Percentiles rank a stretch among this genome's conserved stretches.
Evolutionary conservation across 495 filamentous ascomycete genomes (phyloP).

Genomic region (Hyaloscypha bicolor): DNA sequence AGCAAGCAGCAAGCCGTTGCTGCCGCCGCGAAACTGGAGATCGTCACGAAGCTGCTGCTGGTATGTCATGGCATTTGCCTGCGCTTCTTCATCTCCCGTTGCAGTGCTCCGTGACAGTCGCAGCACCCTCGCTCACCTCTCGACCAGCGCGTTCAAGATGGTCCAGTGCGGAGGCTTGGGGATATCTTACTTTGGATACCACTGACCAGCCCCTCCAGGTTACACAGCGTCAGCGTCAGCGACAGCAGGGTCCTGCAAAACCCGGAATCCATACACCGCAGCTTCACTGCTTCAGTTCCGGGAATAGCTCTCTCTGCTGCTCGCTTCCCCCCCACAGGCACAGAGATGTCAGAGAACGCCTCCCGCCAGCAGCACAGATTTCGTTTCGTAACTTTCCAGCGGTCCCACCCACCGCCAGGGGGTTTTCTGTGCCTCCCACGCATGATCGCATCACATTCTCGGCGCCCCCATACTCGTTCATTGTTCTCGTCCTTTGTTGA

Average conservation of each 20-base stretch:
- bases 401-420: not conserved
- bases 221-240: slow-evolving; percentile 17
- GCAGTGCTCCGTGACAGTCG: not conserved
- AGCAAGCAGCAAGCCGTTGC: slow-evolving; percentile 3
- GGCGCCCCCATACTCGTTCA: slow-evolving; percentile 2
- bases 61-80: not conserved
- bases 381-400: slow-evolving; percentile 15
- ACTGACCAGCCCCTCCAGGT: slow-evolving; percentile 8
- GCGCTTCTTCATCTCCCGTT: not conserved
- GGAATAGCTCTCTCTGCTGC: slow-evolving; percentile 15
- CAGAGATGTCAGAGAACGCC: slow-evolving; percentile 14
- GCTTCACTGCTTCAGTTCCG: slow-evolving; percentile 5
- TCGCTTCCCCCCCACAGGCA: slow-evolving; percentile 12
- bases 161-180: slow-evolving; percentile 9
- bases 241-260: slow-evolving; percentile 15
- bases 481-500: slow-evolving; percentile 10
- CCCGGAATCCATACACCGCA: slow-evolving; percentile 17
- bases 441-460: slow-evolving; percentile 3
- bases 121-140: not conserved
- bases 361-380: slow-evolving; percentile 22
- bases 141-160: not conserved
- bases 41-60: not conserved
- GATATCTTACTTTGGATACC: too few species aligned
- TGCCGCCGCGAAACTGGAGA: not conserved
- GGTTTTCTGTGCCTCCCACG: slow-evolving; percentile 6